phyloP scores from a whole-genome alignment of 208 protist species.

The Leishmania aethiopica region DNA sequence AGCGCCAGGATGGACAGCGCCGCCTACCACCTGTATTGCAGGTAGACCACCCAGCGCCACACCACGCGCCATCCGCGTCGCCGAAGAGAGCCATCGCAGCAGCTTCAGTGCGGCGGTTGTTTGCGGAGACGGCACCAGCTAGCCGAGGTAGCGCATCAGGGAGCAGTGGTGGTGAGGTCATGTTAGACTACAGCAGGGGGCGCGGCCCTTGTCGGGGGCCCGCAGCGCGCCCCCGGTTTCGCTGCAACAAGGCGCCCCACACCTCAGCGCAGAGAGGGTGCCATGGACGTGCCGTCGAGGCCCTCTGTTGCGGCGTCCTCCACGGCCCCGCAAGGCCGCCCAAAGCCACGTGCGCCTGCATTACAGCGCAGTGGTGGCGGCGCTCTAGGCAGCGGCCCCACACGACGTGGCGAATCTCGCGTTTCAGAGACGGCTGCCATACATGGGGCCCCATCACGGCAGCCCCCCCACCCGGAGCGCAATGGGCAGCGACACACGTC shows the following conservation, averaged over 20 bases:
- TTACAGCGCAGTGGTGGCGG: not conserved
- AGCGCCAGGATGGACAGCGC: not conserved
- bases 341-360: conserved; percentile 8
- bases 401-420: not conserved
- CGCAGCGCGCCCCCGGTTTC: not conserved
- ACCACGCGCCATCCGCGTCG: not conserved
- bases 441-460: not conserved
- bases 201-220: not conserved
- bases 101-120: not conserved
- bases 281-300: not conserved
- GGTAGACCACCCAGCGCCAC: not conserved
- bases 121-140: not conserved
- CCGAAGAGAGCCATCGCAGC: not conserved
- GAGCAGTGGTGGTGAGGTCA: not conserved
- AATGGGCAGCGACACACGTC: not conserved
- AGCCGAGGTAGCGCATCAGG: not conserved
- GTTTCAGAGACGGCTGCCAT: not conserved
- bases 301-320: not conserved
- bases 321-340: not conserved
- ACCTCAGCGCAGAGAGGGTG: not conserved
- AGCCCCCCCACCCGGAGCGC: not conserved
- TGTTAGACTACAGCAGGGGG: not conserved
- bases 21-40: not conserved
- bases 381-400: not conserved
- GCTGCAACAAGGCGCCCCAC: not conserved